Evolutionary conservation across 768 basidiomycete species (phyloP).

Genomic region (Termitomyces sp.): DNA sequence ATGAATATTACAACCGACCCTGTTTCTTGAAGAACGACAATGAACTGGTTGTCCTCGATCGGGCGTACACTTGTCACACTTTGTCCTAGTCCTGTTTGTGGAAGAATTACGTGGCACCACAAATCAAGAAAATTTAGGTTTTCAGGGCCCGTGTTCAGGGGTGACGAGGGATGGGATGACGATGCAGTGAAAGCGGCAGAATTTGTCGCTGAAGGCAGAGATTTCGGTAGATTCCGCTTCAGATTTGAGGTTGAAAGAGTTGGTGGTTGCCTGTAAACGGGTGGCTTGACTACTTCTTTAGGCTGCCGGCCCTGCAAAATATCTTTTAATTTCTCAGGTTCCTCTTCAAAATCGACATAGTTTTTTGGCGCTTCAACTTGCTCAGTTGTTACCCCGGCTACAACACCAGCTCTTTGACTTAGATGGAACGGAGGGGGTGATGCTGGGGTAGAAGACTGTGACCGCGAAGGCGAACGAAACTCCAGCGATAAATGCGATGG

Average conservation of each 20-base stretch:
- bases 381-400: conserved; percentile 67
- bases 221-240: conserved; percentile 32
- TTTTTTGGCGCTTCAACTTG: conserved; percentile 74
- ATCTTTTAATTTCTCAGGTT: conserved; percentile 69
- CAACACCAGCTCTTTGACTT: conserved; percentile 53
- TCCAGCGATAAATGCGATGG: conserved; percentile 13
- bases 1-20: conserved; percentile 42
- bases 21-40: conserved; percentile 54
- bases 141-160: conserved; percentile 21
- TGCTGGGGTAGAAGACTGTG: conserved; percentile 36
- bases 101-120: conserved; percentile 43
- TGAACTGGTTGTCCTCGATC: conserved; percentile 32
- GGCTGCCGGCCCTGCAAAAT: conserved; percentile 53
- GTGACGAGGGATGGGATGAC: conserved; percentile 36
- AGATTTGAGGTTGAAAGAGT: conserved; percentile 18
- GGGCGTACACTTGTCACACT: conserved; percentile 41
- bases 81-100: conserved; percentile 29
- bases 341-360: conserved; percentile 78
- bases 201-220: conserved; percentile 39
- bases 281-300: conserved; percentile 20
- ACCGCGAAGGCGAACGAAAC: conserved; percentile 26
- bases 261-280: conserved; percentile 13
- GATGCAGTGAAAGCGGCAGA: conserved; percentile 35
- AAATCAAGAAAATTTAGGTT: conserved; percentile 21
- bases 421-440: conserved; percentile 47